A percentile compares a stretch with the other conserved stretches of the same genome.
These are phyloP conservation scores for Wilhelminamyces savonicus DNA, from an alignment of 805 yeast species.

Conservation along the genomic window DNA sequence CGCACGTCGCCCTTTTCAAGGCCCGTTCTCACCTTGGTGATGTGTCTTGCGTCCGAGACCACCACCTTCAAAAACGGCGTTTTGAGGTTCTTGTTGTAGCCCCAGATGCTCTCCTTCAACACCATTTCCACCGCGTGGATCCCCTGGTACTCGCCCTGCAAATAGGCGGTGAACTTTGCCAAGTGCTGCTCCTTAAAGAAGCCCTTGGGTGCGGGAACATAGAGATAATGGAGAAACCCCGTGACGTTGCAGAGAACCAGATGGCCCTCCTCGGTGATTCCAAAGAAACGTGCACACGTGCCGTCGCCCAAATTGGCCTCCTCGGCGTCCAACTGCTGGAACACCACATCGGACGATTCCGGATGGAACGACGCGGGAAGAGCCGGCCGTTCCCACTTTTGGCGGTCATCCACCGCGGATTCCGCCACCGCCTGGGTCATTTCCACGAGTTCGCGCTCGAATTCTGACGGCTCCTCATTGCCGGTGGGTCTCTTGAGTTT, in stretches of 20 bases:
- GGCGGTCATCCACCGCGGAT: constrained; percentile 27
- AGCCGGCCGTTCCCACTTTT: constrained; percentile 50
- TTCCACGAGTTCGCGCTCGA: constrained; percentile 32
- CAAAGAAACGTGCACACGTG: constrained; percentile 77
- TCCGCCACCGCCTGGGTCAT: constrained; percentile 26
- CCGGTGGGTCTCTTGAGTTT: constrained; percentile 27
- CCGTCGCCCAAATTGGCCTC: constrained; percentile 58
- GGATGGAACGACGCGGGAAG: constrained; percentile 46
- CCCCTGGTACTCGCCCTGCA: constrained; percentile 47
- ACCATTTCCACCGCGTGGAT: constrained; percentile 59
- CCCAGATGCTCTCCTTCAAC: constrained; percentile 88
- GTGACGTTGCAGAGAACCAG: constrained; percentile 86
- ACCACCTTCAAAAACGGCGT: constrained; percentile 74
- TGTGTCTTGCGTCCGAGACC: constrained; percentile 57
- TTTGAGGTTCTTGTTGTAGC: constrained; percentile 72
- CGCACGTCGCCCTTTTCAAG: constrained; percentile 79
- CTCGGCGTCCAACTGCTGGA: constrained; percentile 94
- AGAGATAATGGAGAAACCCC: constrained; percentile 85
- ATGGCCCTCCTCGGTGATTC: constrained; percentile 83
- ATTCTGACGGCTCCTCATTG: constrained; percentile 32
- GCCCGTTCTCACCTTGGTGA: constrained; percentile 64
- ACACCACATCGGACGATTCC: constrained; percentile 46
- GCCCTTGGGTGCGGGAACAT: constrained; percentile 84
- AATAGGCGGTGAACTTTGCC: constrained; percentile 35
- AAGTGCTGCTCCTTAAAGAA: constrained; percentile 54